Evolutionary conservation across 2,329 filamentous ascomycete genomes (phyloP).

Genomic region (Thermothelomyces thermophilus): DNA sequence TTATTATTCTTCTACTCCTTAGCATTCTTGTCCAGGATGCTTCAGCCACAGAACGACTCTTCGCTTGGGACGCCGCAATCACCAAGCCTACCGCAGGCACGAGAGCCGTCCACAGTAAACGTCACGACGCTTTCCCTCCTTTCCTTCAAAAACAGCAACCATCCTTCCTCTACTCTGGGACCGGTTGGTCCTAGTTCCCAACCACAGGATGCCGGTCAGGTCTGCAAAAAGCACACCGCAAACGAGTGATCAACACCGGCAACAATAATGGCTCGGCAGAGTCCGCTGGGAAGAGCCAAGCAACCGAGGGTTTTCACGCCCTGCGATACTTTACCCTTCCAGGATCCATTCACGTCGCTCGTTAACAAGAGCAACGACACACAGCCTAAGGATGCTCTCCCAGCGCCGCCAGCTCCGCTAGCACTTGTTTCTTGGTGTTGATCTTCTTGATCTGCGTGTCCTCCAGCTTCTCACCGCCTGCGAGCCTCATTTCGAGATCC

Average conservation of each 20-base stretch:
- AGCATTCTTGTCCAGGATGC: too few relatives aligned
- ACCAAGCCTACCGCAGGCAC: too few relatives aligned
- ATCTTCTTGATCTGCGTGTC: conserved; percentile 99
- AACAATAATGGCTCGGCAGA: not conserved
- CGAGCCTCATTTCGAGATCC: conserved; percentile 93
- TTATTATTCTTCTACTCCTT: too few relatives aligned
- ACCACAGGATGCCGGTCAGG: too few relatives aligned
- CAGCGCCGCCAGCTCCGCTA: conserved; percentile 70
- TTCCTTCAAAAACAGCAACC: too few relatives aligned
- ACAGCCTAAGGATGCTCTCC: conserved; percentile 2
- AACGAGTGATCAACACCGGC: too few relatives aligned
- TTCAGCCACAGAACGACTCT: too few relatives aligned
- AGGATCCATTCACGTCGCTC: not conserved
- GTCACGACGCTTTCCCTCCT: too few relatives aligned
- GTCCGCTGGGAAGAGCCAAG: not conserved
- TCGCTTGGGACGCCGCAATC: too few relatives aligned
- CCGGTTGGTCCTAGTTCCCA: not conserved
- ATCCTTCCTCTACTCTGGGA: too few relatives aligned
- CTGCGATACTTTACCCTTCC: not conserved
- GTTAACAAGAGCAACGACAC: not conserved
- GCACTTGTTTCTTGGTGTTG: conserved; percentile 73
- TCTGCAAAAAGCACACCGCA: too few relatives aligned
- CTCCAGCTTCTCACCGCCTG: conserved; percentile 91
- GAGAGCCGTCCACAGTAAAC: too few relatives aligned
- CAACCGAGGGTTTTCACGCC: conserved; percentile 7